Evolutionary conservation across 2,329 filamentous ascomycete genomes (phyloP).

Genomic region (Gyromitra esculenta): DNA sequence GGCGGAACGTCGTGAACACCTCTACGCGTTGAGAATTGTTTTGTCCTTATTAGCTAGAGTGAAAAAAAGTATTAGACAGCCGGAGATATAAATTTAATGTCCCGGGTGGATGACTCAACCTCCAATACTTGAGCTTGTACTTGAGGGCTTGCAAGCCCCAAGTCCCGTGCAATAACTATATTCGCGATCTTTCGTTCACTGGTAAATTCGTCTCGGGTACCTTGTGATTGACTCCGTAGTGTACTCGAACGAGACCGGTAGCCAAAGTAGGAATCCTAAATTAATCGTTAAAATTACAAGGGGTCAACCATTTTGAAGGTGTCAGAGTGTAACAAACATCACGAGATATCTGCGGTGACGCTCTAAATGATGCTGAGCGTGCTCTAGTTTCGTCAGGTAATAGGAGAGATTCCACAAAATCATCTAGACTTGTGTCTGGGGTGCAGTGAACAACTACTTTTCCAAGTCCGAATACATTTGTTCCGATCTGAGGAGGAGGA

Average conservation of each 20-base stretch:
- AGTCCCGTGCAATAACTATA: slow-evolving; percentile 81
- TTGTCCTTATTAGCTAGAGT: slow-evolving; percentile 51
- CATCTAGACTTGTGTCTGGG: slow-evolving; percentile 77
- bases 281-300: slow-evolving; percentile 34
- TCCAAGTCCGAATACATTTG: slow-evolving; percentile 72
- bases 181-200: slow-evolving; percentile 74
- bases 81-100: slow-evolving; percentile 71
- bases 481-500: neutral
- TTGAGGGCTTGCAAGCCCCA: slow-evolving; percentile 75
- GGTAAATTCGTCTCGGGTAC: slow-evolving; percentile 39
- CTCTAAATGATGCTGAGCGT: slow-evolving; percentile 38
- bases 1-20: slow-evolving; percentile 44
- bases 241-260: slow-evolving; percentile 57
- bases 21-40: slow-evolving; percentile 39
- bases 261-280: slow-evolving; percentile 59
- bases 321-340: slow-evolving; percentile 32
- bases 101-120: slow-evolving; percentile 78
- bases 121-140: slow-evolving; percentile 84
- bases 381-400: slow-evolving; percentile 58
- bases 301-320: neutral
- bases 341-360: slow-evolving; percentile 46
- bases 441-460: slow-evolving; percentile 78
- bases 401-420: slow-evolving; percentile 79
- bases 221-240: slow-evolving; percentile 46
- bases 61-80: slow-evolving; percentile 16